Conservation (phyloP, 495 filamentous ascomycete species). For the Rhizodiscina lignyota region DNA sequence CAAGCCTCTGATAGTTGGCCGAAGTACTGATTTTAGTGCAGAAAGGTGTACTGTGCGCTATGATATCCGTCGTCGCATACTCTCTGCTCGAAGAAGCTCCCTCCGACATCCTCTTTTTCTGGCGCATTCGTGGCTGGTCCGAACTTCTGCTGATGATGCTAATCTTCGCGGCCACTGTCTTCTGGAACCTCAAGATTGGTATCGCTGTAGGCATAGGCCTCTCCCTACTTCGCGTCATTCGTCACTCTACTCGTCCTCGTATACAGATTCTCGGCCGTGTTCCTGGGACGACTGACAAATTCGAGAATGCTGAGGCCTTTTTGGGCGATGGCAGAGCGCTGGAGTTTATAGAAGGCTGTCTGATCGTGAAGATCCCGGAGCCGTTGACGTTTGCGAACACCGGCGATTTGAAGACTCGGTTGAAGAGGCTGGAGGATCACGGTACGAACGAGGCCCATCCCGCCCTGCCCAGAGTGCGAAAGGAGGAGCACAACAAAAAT, state of each 20-base stretch:
- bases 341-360: constrained; percentile 77
- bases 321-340: constrained; percentile 37
- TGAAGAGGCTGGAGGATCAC: constrained; percentile 73
- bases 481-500: constrained; percentile 61
- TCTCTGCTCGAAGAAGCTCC: constrained; percentile 92
- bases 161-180: constrained; percentile 83
- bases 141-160: constrained; percentile 76
- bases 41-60: constrained; percentile 86
- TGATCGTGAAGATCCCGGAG: constrained; percentile 96
- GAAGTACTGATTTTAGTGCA: constrained; percentile 23
- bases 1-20: background rate
- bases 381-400: constrained; percentile 96
- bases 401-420: constrained; percentile 70
- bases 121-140: constrained; percentile 63
- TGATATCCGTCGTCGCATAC: constrained; percentile 92
- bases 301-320: constrained; percentile 76
- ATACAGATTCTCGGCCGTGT: constrained; percentile 95
- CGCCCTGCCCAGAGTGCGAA: constrained; percentile 58
- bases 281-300: constrained; percentile 54
- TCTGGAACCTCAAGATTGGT: constrained; percentile 45
- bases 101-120: constrained; percentile 79
- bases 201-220: constrained; percentile 83
- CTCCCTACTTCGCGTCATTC: constrained; percentile 75
- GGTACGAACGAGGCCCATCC: constrained; percentile 74
- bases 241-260: constrained; percentile 73